Evolutionary conservation across 768 basidiomycete species (phyloP).

Genomic region (Termitomyces titanicus): DNA sequence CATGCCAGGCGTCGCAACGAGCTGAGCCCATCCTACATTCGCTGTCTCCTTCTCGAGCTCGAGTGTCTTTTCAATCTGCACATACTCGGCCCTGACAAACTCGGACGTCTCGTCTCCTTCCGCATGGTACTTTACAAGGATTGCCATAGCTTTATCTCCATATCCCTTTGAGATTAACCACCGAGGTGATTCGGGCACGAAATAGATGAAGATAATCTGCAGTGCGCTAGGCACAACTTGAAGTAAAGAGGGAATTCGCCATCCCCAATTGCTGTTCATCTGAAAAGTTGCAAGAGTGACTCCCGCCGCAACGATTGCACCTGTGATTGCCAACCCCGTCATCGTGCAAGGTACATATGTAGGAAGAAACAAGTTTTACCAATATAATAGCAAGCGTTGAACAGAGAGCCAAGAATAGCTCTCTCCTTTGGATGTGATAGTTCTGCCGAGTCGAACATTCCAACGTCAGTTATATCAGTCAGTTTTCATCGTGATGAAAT

Average conservation of each 20-base stretch:
- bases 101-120: constrained; percentile 52
- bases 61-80: constrained; percentile 52
- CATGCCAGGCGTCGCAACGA: constrained; percentile 47
- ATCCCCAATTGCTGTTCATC: constrained; percentile 58
- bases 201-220: constrained; percentile 52
- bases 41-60: constrained; percentile 46
- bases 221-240: constrained; percentile 51
- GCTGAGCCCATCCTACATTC: constrained; percentile 43
- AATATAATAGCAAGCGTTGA: constrained; percentile 62
- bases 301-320: constrained; percentile 56
- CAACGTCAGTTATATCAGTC: not conserved
- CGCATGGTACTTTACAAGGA: constrained; percentile 56
- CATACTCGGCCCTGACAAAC: constrained; percentile 56
- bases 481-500: not conserved
- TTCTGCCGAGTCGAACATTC: constrained; percentile 28
- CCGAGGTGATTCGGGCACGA: constrained; percentile 62
- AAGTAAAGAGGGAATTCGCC: constrained; percentile 64
- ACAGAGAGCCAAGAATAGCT: constrained; percentile 57
- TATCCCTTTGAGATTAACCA: constrained; percentile 61
- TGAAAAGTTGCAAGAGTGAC: constrained; percentile 63
- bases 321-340: constrained; percentile 19
- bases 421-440: constrained; percentile 70
- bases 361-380: constrained; percentile 25
- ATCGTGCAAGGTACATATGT: not conserved
- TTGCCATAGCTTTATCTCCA: constrained; percentile 39